Conservation (phyloP, 1,284 basidiomycete species). For the Puccinia novopanici region DNA sequence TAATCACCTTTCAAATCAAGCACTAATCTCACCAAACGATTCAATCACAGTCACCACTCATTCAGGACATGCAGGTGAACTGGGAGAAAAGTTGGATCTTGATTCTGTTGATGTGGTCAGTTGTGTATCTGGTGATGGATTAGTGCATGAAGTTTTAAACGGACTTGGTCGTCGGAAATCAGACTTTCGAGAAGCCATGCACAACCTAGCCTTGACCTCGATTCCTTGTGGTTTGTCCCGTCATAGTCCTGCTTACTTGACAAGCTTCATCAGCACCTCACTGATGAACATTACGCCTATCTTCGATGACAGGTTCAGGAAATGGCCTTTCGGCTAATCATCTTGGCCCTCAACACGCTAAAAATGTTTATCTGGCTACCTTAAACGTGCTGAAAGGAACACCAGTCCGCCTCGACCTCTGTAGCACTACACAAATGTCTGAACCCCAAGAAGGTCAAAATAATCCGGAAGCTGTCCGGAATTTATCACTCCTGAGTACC, state of each 20-base stretch:
- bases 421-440: constrained; percentile 61
- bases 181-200: constrained; percentile 71
- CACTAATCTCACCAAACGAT: not conserved
- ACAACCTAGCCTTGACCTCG: constrained; percentile 72
- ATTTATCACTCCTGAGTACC: constrained; percentile 85
- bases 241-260: constrained; percentile 52
- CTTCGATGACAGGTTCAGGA: constrained; percentile 59
- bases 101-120: constrained; percentile 73
- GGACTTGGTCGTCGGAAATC: constrained; percentile 73
- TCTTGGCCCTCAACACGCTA: constrained; percentile 65
- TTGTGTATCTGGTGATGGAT: constrained; percentile 85
- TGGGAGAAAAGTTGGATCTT: constrained; percentile 68
- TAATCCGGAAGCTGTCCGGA: constrained; percentile 74
- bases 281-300: not conserved
- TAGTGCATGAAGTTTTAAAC: constrained; percentile 88
- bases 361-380: constrained; percentile 72
- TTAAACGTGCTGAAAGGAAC: constrained; percentile 84
- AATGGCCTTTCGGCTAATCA: constrained; percentile 61
- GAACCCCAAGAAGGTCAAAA: constrained; percentile 67
- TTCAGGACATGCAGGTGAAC: constrained; percentile 71
- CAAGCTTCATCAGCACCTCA: not conserved
- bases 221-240: constrained; percentile 81
- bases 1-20: not conserved
- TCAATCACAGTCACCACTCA: constrained; percentile 70
- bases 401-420: constrained; percentile 23